Base-by-base conservation (phyloP, 2,329 filamentous ascomycete genomes). In the Trichoderma simmonsii region DNA sequence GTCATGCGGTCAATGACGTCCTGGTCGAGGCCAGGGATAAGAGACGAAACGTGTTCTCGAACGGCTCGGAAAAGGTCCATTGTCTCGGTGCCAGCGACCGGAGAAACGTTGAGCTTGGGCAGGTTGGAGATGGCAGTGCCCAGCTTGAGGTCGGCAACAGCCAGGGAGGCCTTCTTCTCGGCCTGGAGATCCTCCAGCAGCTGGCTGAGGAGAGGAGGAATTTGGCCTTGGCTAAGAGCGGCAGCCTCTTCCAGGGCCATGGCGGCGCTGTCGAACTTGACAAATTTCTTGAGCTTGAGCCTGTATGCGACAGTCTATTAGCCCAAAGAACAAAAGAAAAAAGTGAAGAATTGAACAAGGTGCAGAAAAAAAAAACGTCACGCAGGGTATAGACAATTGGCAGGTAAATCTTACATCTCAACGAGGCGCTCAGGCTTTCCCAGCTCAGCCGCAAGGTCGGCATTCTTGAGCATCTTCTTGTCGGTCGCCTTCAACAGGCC, bases 401-500 rank as follows among this genome's bases (percentile, higher is more conserved):
- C 48, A 51, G 51, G 51, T 8, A 39, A 60, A 59, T 57, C 92
- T 87, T 86, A 95, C 92, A 97, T 89, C 78, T 93, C 92, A 78
- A 94, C 93, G 75, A 97, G 89, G 78, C 93, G 93, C 83, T 98
- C 94, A 43, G 94, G 91, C 73, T 92, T 92, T 76, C 90, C 88
- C 74, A 94, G 87, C 81, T 96, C 91, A 75, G 90, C 87, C 69
- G 89, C 88, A 75, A 97, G 84, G 80, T 95, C 91, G 84, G 95
- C 92, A 79, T 92, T 91, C 84, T 97, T 96, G 76, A 99, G 87
- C 73, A 98, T 89, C 87, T 98, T 98, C 90, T 98, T 98, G 89
- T 98, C 95, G 83, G 95, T 94, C 78, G 95, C 93, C 88, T 99
- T 98, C 87, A 99, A 94, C 82, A 99, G 90, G 83, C 95, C 96